phyloP scores from a whole-genome alignment of 2,329 filamentous ascomycete genomes.

The Aspergillus hortae region DNA sequence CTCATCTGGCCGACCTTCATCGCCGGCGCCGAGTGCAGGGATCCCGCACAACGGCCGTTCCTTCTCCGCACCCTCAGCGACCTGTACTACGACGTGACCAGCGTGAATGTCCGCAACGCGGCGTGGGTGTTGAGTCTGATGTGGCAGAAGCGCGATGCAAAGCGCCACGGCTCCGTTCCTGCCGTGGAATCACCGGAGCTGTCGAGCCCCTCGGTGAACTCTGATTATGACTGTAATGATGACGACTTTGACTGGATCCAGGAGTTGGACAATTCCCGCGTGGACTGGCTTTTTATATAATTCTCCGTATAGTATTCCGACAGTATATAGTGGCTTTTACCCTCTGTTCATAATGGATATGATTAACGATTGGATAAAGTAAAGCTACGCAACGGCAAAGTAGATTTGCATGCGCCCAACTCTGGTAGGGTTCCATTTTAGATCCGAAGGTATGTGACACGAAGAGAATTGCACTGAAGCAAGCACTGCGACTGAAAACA shows the following conservation, averaged over 20 bases:
- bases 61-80: conserved; percentile 31
- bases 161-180: conserved; percentile 10
- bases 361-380: too few species aligned
- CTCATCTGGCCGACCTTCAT: conserved; percentile 45
- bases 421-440: too few species aligned
- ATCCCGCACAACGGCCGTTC: conserved; percentile 28
- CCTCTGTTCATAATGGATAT: too few species aligned
- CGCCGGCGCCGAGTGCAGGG: conserved; percentile 38
- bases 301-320: neutral
- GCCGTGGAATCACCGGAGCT: neutral
- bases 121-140: conserved; percentile 38
- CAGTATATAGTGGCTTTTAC: too few species aligned
- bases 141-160: conserved; percentile 39
- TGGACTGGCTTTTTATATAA: conserved; percentile 41
- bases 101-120: conserved; percentile 39
- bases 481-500: too few species aligned
- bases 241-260: conserved; percentile 39
- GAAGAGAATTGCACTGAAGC: too few species aligned
- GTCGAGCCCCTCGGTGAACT: neutral
- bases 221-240: conserved; percentile 24
- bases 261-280: conserved; percentile 36
- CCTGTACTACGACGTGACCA: conserved; percentile 34
- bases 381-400: too few species aligned
- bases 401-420: too few species aligned
- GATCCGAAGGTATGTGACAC: too few species aligned